Evolutionary conservation across 345 rosid genomes (phyloP), one percentile per base, ranked within the genome.

Genomic region (Noccaea caerulescens): DNA sequence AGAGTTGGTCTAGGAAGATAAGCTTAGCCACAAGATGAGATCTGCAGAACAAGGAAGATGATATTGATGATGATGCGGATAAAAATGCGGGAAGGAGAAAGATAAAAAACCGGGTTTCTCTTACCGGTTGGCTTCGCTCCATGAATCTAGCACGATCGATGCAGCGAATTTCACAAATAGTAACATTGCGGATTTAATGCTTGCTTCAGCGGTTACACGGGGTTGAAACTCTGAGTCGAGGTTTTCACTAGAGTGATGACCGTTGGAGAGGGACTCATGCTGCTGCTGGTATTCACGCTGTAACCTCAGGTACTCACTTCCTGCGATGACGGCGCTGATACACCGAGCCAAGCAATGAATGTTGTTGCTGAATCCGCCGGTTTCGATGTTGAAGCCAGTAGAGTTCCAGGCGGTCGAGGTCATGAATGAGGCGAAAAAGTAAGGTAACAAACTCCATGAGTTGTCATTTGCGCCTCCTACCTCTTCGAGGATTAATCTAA

Each of bases 271-370:
- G 56, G 88, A 75, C 55, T 57, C 88, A 58, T 74, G 63, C 73
- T 85, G 85, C 80, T 84, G 97, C 54, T 84, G 96, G 76, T 86
- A 82, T 72, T 92, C 98, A 2, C 91, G 95, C 62, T 90, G 93
- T 83, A 95, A 77, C 80, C 92, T 82, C 67, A 88, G 82, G 54
- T 80, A 78, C 73, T 92, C 99, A 68, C 93, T 90, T 77, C 98
- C 99, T 18, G 96, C 89, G 68, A 95, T 88, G 47, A 95, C 96
- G 49, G 98, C 93, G 64, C 79, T 86, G 20, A 95, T 90, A 81
- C 97, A 94, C 91, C 97, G 92, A 69, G 99, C 93, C 86, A 94
- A 82, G 81, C 97, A 92, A 76, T 92, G 92, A 53, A 92, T 86
- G 74, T 94, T 92, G 83, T 92, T 94, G 81, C 88, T 90, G 80